Evolutionary conservation across 2,329 filamentous ascomycete genomes (phyloP).

Genomic region (Neoarthrinium moseri): DNA sequence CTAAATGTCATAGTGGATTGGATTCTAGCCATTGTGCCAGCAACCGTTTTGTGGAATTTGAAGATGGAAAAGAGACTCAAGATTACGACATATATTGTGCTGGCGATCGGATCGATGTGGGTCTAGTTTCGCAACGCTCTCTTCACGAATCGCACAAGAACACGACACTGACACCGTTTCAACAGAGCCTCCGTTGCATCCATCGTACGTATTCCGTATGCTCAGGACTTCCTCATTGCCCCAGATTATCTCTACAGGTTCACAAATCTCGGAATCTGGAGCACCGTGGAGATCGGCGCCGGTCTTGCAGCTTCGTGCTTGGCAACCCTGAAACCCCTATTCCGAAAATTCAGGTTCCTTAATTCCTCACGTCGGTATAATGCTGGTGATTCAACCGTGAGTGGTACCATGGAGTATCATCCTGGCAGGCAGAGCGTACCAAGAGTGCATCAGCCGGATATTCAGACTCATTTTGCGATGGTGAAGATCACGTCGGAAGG

Average conservation of each 20-base stretch:
- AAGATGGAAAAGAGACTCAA: constrained; percentile 10
- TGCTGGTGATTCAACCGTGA: neutral
- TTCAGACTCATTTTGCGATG: constrained; percentile 1
- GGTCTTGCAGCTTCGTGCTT: constrained; percentile 9
- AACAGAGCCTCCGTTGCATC: constrained; percentile 12
- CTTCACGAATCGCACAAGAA: neutral
- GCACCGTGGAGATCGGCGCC: constrained; percentile 8
- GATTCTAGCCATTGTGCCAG: constrained; percentile 8
- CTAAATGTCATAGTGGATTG: constrained; percentile 8
- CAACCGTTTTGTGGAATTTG: constrained; percentile 9
- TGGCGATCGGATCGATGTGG: constrained; percentile 12
- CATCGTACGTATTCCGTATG: constrained; percentile 12
- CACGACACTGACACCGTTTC: neutral
- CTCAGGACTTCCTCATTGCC: constrained; percentile 7
- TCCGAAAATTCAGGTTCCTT: neutral
- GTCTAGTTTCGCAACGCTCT: neutral
- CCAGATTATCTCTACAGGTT: constrained; percentile 11
- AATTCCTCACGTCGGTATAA: neutral
- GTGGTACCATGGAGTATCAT: constrained; percentile 1
- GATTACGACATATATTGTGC: constrained; percentile 7
- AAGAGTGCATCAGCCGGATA: neutral
- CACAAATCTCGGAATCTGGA: constrained; percentile 12
- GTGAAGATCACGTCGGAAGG: constrained; percentile 6
- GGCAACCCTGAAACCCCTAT: constrained; percentile 11
- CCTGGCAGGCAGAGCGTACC: neutral